A percentile compares a stretch with the other conserved stretches of the same genome.
These are phyloP conservation scores for Solanum gracilifrons DNA, from an alignment of 257 asterid genomes.

Conservation along the genomic window DNA sequence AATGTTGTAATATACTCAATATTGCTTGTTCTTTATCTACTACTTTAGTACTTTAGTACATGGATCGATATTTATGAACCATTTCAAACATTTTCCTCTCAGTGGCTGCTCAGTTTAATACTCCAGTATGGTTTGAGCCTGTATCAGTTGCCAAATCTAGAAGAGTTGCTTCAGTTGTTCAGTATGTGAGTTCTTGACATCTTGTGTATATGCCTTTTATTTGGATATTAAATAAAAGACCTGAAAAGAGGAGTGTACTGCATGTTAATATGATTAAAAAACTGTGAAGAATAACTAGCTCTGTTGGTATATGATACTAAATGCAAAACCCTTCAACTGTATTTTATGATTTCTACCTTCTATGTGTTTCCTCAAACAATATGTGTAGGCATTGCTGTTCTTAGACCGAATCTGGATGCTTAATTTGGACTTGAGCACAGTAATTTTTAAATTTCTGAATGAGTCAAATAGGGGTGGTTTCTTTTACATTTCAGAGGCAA, in stretches of 20 bases:
- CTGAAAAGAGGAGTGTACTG: background rate
- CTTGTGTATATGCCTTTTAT: background rate
- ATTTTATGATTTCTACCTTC: background rate
- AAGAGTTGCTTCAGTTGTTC: constrained; percentile 62
- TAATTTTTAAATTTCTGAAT: background rate
- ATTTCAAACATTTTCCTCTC: constrained; percentile 13
- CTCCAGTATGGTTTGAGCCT: constrained; percentile 90
- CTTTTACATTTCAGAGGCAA: background rate
- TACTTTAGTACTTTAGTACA: background rate
- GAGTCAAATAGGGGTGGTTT: background rate
- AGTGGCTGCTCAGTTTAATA: constrained; percentile 69
- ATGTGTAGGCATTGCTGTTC: background rate
- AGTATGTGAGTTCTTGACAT: constrained; percentile 46
- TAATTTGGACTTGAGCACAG: background rate
- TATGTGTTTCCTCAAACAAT: background rate
- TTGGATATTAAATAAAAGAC: background rate
- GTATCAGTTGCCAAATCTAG: constrained; percentile 82
- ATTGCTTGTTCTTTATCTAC: background rate
- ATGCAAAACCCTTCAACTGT: background rate
- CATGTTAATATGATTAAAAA: background rate
- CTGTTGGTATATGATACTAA: background rate
- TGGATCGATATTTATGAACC: background rate
- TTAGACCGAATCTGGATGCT: background rate
- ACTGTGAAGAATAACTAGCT: background rate
- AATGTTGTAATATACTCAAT: background rate